These are phyloP conservation scores for Dryas drummondii DNA, from an alignment of 306 rosid species.

Conservation along the genomic window DNA sequence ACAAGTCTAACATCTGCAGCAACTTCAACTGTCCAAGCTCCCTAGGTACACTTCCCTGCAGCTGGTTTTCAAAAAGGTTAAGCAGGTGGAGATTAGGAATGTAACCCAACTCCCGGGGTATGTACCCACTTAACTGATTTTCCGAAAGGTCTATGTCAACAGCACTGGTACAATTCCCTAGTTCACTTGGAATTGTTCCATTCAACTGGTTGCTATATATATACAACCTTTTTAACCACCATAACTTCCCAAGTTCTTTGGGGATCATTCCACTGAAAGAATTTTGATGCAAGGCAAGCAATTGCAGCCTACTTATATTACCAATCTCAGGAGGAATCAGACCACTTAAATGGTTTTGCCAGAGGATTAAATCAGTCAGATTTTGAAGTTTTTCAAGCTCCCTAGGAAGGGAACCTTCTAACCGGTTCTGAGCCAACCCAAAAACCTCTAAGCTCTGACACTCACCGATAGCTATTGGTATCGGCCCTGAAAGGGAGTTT, in stretches of 20 bases:
- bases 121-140: slow-evolving; percentile 53
- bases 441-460: slow-evolving; percentile 60
- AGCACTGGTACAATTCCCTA: slow-evolving; percentile 66
- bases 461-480: slow-evolving; percentile 52
- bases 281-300: slow-evolving; percentile 68
- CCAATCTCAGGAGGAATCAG: slow-evolving; percentile 71
- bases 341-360: slow-evolving; percentile 65
- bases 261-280: slow-evolving; percentile 51
- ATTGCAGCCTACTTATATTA: slow-evolving; percentile 49
- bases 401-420: slow-evolving; percentile 64
- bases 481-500: slow-evolving; percentile 55
- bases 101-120: slow-evolving; percentile 59
- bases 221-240: slow-evolving; percentile 49
- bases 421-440: slow-evolving; percentile 67
- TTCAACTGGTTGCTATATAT: slow-evolving; percentile 69
- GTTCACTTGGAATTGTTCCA: slow-evolving; percentile 62
- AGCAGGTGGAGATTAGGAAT: slow-evolving; percentile 57
- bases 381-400: slow-evolving; percentile 60
- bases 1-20: slow-evolving; percentile 54
- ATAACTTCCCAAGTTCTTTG: slow-evolving; percentile 53
- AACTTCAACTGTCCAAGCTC: slow-evolving; percentile 54
- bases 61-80: slow-evolving; percentile 66
- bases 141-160: slow-evolving; percentile 72
- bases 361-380: slow-evolving; percentile 59
- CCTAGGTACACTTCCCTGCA: slow-evolving; percentile 58